Evolutionary conservation across 257 asterid genomes (phyloP).

Genomic region (Jacaranda copaia): DNA sequence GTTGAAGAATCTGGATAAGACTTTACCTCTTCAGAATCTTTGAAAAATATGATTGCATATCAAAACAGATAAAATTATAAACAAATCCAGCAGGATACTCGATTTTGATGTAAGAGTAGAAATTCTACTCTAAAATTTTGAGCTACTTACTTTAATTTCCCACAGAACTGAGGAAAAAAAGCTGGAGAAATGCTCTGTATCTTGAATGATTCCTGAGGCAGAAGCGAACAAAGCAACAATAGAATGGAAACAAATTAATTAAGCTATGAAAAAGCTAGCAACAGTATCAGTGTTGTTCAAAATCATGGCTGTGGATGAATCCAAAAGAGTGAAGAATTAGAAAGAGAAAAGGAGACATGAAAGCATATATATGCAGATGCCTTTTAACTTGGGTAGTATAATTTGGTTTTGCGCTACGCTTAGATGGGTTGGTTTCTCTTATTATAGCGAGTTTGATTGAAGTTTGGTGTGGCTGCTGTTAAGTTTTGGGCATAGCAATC

Average conservation of each 20-base stretch:
- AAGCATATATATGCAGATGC: constrained; percentile 24
- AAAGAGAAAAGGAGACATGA: constrained; percentile 51
- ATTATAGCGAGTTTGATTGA: constrained; percentile 33
- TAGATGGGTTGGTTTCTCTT: constrained; percentile 36
- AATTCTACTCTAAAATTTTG: not conserved
- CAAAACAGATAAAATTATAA: constrained; percentile 13
- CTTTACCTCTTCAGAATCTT: constrained; percentile 44
- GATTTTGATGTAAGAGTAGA: not conserved
- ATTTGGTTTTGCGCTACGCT: constrained; percentile 21
- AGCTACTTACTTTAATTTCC: constrained; percentile 4
- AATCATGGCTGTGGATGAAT: constrained; percentile 45
- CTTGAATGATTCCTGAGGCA: constrained; percentile 28
- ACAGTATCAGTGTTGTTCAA: constrained; percentile 9
- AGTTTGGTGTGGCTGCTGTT: constrained; percentile 41
- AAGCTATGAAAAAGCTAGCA: constrained; percentile 26
- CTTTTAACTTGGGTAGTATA: constrained; percentile 20
- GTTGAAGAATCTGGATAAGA: constrained; percentile 46
- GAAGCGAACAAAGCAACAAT: not conserved
- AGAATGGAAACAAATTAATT: constrained; percentile 1
- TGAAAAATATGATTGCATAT: constrained; percentile 28
- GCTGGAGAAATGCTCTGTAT: constrained; percentile 12
- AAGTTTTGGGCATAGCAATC: constrained; percentile 30
- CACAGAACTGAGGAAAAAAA: not conserved
- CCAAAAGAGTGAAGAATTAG: constrained; percentile 52
- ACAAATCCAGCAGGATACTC: constrained; percentile 31